These are phyloP conservation scores for Pseudopithomyces maydicus DNA, from an alignment of 2,329 filamentous ascomycete species.

Conservation along the genomic window DNA sequence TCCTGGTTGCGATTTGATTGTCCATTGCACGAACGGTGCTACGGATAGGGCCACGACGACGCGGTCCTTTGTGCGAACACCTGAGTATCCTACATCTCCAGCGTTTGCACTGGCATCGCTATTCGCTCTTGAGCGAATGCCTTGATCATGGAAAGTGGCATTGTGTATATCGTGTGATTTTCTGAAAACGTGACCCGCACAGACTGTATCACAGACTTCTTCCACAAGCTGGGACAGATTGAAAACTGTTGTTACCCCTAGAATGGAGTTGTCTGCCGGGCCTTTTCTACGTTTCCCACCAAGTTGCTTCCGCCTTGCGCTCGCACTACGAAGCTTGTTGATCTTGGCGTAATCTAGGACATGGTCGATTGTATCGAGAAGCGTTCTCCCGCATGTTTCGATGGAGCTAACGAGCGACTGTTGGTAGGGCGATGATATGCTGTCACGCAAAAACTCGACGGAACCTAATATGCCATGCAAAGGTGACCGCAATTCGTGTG, in stretches of 20 bases:
- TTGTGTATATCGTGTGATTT: conserved; percentile 29
- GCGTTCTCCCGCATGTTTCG: conserved; percentile 43
- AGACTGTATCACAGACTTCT: conserved; percentile 62
- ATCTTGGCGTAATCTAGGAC: conserved; percentile 45
- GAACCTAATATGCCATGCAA: conserved; percentile 64
- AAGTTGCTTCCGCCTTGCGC: conserved; percentile 21
- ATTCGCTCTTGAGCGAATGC: conserved; percentile 16
- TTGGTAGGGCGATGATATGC: conserved; percentile 42
- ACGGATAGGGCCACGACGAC: conserved; percentile 38
- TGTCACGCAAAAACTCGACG: conserved; percentile 39
- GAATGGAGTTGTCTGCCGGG: conserved; percentile 34
- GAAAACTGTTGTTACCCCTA: conserved; percentile 37
- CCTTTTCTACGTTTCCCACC: conserved; percentile 21
- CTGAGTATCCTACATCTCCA: neutral
- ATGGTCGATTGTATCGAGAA: conserved; percentile 49
- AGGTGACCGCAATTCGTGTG: conserved; percentile 59
- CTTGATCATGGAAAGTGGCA: conserved; percentile 30
- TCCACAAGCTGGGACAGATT: conserved; percentile 47
- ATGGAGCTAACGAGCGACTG: conserved; percentile 46
- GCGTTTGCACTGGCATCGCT: conserved; percentile 21
- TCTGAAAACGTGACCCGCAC: conserved; percentile 54
- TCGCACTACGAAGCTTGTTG: conserved; percentile 37
- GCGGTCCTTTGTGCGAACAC: conserved; percentile 20
- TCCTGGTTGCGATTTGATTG: conserved; percentile 36
- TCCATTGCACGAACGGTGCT: conserved; percentile 33